Evolutionary conservation across 441 rosid species (phyloP).

Genomic region (Gossypium schwendimanii): DNA sequence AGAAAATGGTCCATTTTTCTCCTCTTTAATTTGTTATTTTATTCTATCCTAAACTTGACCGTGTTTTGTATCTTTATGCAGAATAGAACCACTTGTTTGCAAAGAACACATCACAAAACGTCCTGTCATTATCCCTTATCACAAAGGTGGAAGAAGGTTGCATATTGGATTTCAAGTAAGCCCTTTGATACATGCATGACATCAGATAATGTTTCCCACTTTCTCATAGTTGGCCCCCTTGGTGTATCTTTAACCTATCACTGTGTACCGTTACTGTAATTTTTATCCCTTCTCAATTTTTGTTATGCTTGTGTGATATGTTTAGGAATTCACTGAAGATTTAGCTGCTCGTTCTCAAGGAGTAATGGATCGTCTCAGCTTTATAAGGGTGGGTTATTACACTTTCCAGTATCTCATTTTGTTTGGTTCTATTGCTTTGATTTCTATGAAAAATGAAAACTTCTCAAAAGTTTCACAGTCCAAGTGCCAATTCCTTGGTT

Average conservation of each 20-base stretch:
- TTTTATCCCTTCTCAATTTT: background rate
- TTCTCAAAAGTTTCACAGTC: background rate
- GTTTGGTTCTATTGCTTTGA: background rate
- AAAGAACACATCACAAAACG: constrained; percentile 60
- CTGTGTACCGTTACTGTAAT: background rate
- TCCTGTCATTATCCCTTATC: constrained; percentile 90
- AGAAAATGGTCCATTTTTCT: constrained; percentile 2
- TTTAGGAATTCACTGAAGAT: constrained; percentile 79
- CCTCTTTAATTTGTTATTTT: background rate
- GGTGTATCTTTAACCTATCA: background rate
- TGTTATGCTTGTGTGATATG: background rate
- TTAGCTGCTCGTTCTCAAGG: constrained; percentile 70
- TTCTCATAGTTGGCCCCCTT: background rate
- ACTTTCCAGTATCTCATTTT: constrained; percentile 4
- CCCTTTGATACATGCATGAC: background rate
- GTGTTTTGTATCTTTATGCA: constrained; percentile 28
- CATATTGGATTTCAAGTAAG: constrained; percentile 87
- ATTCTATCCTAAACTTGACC: constrained; percentile 1
- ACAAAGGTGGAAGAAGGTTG: constrained; percentile 93
- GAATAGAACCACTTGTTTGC: constrained; percentile 93
- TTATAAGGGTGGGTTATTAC: constrained; percentile 47
- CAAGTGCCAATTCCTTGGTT: background rate
- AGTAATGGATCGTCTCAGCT: constrained; percentile 46
- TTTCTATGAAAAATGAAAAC: background rate
- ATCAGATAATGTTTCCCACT: background rate